A percentile compares a stretch with the other conserved stretches of the same genome.
Conservation (phyloP, 352 stramenopile species). For the Albugo candida region DNA sequence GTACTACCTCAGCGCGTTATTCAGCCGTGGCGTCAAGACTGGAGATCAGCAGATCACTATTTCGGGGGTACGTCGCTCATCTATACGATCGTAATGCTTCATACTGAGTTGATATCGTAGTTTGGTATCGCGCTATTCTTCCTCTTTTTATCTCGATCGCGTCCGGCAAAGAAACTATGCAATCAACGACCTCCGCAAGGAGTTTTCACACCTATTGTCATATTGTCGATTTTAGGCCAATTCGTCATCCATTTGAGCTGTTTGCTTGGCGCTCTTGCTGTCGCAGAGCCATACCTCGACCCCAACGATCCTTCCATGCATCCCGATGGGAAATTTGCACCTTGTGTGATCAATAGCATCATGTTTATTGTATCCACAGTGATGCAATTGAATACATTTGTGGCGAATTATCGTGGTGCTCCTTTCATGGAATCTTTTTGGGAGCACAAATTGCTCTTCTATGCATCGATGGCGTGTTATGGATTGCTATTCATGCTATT, state of each 20-base stretch:
- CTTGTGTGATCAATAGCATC: conserved; percentile 88
- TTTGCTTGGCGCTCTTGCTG: conserved; percentile 30
- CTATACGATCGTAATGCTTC: not conserved
- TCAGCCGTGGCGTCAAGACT: conserved; percentile 89
- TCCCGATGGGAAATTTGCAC: conserved; percentile 72
- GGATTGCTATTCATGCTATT: conserved; percentile 10
- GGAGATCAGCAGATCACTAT: conserved; percentile 80
- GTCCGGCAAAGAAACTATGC: conserved; percentile 77
- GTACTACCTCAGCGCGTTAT: conserved; percentile 86
- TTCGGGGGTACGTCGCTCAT: conserved; percentile 15
- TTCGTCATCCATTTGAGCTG: conserved; percentile 80
- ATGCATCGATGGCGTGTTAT: conserved; percentile 16
- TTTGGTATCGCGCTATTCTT: conserved; percentile 30
- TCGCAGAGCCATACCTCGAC: conserved; percentile 47
- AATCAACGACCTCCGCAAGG: conserved; percentile 53
- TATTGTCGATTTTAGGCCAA: conserved; percentile 81
- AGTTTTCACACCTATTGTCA: conserved; percentile 74
- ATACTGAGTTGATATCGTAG: conserved; percentile 5
- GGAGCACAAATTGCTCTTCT: conserved; percentile 16
- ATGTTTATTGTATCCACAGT: conserved; percentile 85
- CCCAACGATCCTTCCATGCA: conserved; percentile 32
- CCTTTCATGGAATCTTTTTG: conserved; percentile 37
- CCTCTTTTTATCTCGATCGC: conserved; percentile 39
- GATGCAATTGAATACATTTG: conserved; percentile 34
- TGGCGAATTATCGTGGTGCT: conserved; percentile 26